Evolutionary conservation across 2,329 filamentous ascomycete species (phyloP).

Genomic region (Fusarium bulbicola): DNA sequence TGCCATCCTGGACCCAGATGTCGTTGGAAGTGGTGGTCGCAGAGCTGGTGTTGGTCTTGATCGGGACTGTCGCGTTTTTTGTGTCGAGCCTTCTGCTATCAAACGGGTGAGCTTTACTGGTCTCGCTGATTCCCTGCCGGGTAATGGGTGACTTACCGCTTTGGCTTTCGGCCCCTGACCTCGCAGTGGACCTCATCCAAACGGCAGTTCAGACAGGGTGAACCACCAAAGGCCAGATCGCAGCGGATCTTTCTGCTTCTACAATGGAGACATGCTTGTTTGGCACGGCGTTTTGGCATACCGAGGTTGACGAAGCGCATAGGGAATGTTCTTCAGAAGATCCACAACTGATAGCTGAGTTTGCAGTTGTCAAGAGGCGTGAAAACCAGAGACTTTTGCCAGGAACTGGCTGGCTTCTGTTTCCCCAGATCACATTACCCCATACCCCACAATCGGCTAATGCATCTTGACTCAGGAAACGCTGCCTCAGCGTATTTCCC

Average conservation of each 20-base stretch:
- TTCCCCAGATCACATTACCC: neutral
- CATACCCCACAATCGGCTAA: neutral
- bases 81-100: neutral
- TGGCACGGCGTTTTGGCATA: neutral
- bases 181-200: neutral
- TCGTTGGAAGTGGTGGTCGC: no score
- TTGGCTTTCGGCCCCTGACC: neutral
- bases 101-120: neutral
- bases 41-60: neutral
- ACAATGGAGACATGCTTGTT: neutral
- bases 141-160: neutral
- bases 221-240: neutral
- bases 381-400: neutral
- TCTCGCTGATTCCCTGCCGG: neutral
- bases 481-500: neutral
- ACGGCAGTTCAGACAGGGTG: neutral
- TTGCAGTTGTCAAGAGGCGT: neutral
- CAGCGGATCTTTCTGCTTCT: neutral
- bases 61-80: neutral
- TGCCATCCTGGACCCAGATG: neutral
- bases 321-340: neutral
- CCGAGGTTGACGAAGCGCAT: neutral
- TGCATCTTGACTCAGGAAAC: neutral
- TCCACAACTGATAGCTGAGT: neutral
- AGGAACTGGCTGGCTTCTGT: neutral